Base-by-base conservation (phyloP, 108 stramenopile species). In the Cyclotella cryptica region DNA sequence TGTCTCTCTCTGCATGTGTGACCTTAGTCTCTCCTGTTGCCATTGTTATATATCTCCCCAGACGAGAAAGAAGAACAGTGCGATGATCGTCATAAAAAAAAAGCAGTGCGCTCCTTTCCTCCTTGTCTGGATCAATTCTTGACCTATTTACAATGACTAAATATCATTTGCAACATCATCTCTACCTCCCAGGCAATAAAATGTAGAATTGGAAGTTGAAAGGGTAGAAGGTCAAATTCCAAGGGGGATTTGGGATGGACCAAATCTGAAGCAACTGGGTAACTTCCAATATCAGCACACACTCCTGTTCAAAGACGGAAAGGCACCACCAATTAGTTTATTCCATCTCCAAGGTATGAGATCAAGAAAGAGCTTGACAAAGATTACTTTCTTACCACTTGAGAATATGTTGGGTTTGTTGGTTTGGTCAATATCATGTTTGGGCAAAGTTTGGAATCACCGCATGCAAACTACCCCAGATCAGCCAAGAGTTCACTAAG, bases 221-320 rank as follows among this genome's bases (percentile, higher is more conserved):
- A 67, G 82, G 18, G 77, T 82, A 26, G 77, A 85, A 45, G 85
- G 85, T 40, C n/a, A 71, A 10, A 78, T 85, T 27, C 85, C 85
- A 19, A 46, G 35, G 10, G 62, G 55, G 13, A 45, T 85, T 10
- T 28, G 73, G 51, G 85, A 80, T 63, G 85, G 81, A 7, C 85
- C 85, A 14, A 85, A 85, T 82, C 85, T 77, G 0, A 55, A 78
- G 15, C 30, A 64, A 49, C 6, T 61, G 30, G 9, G 29, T 17
- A 15, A 39, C n/a, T 22, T 12, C 24, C 1, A 15, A 64, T 22
- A 27, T 54, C 55, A 78, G 77, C 85, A 85, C 44, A 74, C 69
- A 15, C 77, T 85, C 1, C 66, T 78, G 57, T 40, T 85, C 52
- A 78, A 78, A 14, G 27, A 77, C 21, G 85, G 84, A 22, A 68